A percentile compares a stretch with the other conserved stretches of the same genome.
phyloP scores from a whole-genome alignment of 2,329 filamentous ascomycete species.

The Botrytis squamosa region DNA sequence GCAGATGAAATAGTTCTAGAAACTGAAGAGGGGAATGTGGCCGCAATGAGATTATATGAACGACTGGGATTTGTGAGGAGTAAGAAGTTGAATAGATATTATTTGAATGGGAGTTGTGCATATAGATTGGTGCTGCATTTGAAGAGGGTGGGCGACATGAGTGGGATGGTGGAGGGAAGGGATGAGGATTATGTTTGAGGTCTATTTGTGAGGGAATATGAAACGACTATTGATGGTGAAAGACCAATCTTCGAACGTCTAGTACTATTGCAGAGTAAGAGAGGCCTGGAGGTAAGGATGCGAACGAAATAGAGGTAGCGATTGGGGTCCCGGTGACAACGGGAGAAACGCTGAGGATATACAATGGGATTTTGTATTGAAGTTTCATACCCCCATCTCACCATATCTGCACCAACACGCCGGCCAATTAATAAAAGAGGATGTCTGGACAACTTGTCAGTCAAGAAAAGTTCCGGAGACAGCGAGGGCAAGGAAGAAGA shows the following conservation, averaged over 20 bases:
- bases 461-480: neutral
- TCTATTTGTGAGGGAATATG: neutral
- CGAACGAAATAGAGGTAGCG: neutral
- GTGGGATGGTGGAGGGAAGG: conserved; percentile 18
- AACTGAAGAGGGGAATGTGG: conserved; percentile 88
- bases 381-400: neutral
- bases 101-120: conserved; percentile 92
- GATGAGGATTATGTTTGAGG: neutral
- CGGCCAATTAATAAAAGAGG: neutral
- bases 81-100: conserved; percentile 92
- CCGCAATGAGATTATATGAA: conserved; percentile 91
- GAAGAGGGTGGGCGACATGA: conserved; percentile 37
- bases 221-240: neutral
- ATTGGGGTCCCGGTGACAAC: neutral
- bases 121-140: conserved; percentile 75
- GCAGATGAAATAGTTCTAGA: conserved; percentile 96
- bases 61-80: conserved; percentile 86
- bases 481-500: neutral
- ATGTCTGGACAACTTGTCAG: neutral
- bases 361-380: neutral
- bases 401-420: neutral
- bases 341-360: neutral
- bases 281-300: neutral
- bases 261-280: neutral
- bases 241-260: neutral